Percentiles rank a stretch among this genome's conserved stretches.
phyloP scores from a whole-genome alignment of 2,329 filamentous ascomycete species.

The Aspergillus felis region DNA sequence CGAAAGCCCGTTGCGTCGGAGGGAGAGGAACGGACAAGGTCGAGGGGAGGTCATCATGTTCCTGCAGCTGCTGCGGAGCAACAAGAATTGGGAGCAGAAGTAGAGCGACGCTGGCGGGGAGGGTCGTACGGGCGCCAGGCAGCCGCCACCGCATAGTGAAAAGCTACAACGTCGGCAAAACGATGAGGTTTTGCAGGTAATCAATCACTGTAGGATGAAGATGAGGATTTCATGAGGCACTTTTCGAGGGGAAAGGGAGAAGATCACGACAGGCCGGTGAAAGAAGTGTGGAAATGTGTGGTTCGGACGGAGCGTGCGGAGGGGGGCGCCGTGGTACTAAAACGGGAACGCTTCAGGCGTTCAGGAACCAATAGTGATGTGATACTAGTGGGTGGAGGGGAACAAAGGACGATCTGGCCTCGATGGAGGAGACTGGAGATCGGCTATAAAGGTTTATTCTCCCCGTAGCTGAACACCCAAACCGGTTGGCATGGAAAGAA shows the following conservation, averaged over 20 bases:
- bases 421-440: neutral
- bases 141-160: constrained; percentile 62
- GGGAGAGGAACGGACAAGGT: constrained; percentile 26
- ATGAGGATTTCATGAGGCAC: neutral
- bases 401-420: neutral
- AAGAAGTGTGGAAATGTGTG: neutral
- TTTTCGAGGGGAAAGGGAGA: neutral
- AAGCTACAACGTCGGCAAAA: constrained; percentile 31
- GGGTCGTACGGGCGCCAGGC: constrained; percentile 54
- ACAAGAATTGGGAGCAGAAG: constrained; percentile 58
- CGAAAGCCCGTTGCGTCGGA: constrained; percentile 18
- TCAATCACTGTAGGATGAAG: constrained; percentile 7
- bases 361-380: neutral
- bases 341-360: neutral
- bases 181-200: neutral
- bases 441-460: neutral
- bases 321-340: neutral
- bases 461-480: neutral
- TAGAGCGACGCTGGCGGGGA: constrained; percentile 55
- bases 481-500: constrained; percentile 13
- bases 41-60: constrained; percentile 26
- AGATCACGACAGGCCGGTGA: neutral
- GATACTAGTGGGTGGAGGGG: neutral
- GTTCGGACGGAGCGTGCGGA: constrained; percentile 2
- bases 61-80: constrained; percentile 61